phyloP scores from a whole-genome alignment of 2,329 filamentous ascomycete species.

The Plenodomus tracheiphilus region DNA sequence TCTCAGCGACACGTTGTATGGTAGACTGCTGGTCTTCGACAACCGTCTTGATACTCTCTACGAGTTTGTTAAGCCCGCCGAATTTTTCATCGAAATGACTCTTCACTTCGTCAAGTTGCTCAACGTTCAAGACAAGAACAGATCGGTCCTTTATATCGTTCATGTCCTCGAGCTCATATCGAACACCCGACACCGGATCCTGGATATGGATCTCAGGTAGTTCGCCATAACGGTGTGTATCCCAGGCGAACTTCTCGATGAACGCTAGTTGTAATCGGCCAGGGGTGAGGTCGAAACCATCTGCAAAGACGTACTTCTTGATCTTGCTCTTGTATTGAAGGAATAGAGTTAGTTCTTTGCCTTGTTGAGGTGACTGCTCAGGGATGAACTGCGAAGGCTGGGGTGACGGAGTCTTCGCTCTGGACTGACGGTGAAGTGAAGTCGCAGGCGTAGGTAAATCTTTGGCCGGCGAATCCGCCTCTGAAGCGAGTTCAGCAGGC shows the following conservation, averaged over 20 bases:
- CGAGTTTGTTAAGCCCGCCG: slow-evolving; percentile 73
- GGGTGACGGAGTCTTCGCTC: slow-evolving; percentile 45
- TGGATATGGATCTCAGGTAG: slow-evolving; percentile 98
- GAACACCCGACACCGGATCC: slow-evolving; percentile 91
- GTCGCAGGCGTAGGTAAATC: slow-evolving; percentile 19
- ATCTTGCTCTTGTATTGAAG: slow-evolving; percentile 96
- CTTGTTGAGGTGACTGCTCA: slow-evolving; percentile 68
- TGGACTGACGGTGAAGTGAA: slow-evolving; percentile 31
- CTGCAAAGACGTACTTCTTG: slow-evolving; percentile 89
- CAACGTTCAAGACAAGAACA: slow-evolving; percentile 92
- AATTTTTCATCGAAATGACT: slow-evolving; percentile 93
- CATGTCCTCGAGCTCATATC: slow-evolving; percentile 93
- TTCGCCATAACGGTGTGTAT: slow-evolving; percentile 93
- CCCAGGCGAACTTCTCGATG: slow-evolving; percentile 99
- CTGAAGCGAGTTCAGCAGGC: slow-evolving; percentile 27
- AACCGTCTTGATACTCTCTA: slow-evolving; percentile 84
- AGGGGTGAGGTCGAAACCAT: slow-evolving; percentile 84
- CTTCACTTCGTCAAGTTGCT: slow-evolving; percentile 93
- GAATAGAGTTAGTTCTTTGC: slow-evolving; percentile 90
- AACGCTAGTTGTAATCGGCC: slow-evolving; percentile 91
- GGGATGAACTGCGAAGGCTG: slow-evolving; percentile 51
- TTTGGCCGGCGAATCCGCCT: slow-evolving; percentile 26
- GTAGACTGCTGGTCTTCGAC: slow-evolving; percentile 81
- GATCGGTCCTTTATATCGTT: slow-evolving; percentile 91
- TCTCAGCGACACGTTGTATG: slow-evolving; percentile 84